Base-by-base conservation (phyloP, 2,329 filamentous ascomycete species). In the Nigrograna mackinnonii region DNA sequence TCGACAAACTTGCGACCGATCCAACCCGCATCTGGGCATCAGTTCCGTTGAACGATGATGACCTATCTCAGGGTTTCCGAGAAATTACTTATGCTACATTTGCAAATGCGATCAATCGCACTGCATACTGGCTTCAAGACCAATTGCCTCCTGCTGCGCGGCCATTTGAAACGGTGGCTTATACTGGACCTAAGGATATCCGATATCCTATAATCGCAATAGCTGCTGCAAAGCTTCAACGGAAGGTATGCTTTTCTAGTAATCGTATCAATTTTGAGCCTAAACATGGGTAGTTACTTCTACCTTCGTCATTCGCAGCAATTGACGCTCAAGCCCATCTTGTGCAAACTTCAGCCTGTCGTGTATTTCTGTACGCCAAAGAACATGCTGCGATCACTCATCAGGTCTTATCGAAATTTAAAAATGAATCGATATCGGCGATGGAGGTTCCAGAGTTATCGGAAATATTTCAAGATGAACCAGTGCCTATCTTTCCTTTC, bases 161-260 rank as follows among this genome's bases (percentile, higher is more conserved):
- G 14, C 22, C 35, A 3, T 47, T 50, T 38, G 37, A 47, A 26
- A 47, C 44, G 20, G 22, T 50, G 11, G 44, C 47, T 11, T 50
- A 47, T 22, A 32, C 24, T n/a, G 50, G 50, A n/a, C 42, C 43
- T 2, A 48, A 48, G 16, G 50, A 54, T 32, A 20, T 51, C 7
- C 35, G 46, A 13, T 52, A 54, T 40, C 38, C 46, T 7, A 47
- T 50, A 19, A 22, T 54, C 9, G 41, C 44, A 6, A 19, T 45
- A 5, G 51, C 49, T 4, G 42, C 37, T 20, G 41, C 43, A 11
- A 49, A 50, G 34, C 18, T 49, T 4, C 39, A 31, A 5, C 22
- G 42, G 16, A 51, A 49, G 39, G 35, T 51, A 12, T 31, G 28
- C 6, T 7, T 35, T 11, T 5, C 21, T 6, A 35, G 28, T 19